Base-by-base conservation (phyloP, 768 basidiomycete genomes). In the Pisolithus albus region DNA sequence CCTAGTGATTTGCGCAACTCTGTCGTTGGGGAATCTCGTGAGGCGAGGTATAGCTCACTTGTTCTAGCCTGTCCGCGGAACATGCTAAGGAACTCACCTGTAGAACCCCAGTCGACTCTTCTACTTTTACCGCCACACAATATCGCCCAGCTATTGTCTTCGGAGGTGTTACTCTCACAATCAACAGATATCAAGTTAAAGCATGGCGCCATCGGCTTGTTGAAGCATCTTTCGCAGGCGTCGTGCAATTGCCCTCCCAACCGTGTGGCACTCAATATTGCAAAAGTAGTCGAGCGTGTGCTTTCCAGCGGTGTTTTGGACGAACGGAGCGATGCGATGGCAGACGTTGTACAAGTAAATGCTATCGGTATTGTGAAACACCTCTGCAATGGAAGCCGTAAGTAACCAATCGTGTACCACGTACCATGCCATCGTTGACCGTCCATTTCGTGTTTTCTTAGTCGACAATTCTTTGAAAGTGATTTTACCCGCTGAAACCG, bases 281-380 rank as follows among this genome's bases (percentile, higher is more conserved):
- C 81, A 11, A 77, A 77, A 19, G 72, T 94, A 34, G 72, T 95
- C 38, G 78, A 79, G 39, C 67, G 72, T 18, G 75, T 94, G 19
- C 69, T 78, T 6, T 67, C 68, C 30, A 88, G 84, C 48, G 79
- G 79, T 4, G 75, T 88, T 16, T 95, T 83, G 82, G 78, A 77
- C 42, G 77, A 81, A 53, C 79, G 79, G 54, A 69, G 78, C n/a
- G 90, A 95, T 64, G 76, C 73, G 47, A 83, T 92, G 76, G 84
- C 86, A 6, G 86, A 92, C 50, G 78, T 89, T 21, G 82, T 97
- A 1, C 95, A 98, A 66, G 74, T 92, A 6, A 83, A 83, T 45
- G 90, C 89, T 0, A 87, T 97, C 47, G 92, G 92, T 1, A 78
- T 92, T 7, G 80, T 86, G 16, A 99, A 97, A 67, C 90, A 95